These are phyloP conservation scores for Madurella mycetomatis DNA, from an alignment of 2,329 filamentous ascomycete species.

Conservation along the genomic window DNA sequence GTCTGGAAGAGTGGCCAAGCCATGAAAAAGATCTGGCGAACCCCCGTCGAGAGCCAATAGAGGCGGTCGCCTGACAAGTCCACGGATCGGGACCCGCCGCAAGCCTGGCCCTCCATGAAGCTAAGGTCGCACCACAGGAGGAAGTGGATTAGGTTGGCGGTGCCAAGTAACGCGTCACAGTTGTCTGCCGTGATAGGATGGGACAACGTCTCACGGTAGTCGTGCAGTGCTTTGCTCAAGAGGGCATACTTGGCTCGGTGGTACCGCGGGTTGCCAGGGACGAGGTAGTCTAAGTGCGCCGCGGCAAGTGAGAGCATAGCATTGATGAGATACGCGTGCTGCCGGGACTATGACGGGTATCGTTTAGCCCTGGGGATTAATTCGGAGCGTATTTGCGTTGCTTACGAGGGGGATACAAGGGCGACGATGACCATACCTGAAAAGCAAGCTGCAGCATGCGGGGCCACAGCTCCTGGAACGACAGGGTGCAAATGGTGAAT, in stretches of 20 bases:
- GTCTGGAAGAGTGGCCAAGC: constrained; percentile 24
- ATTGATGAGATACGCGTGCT: constrained; percentile 28
- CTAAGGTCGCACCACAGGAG: constrained; percentile 29
- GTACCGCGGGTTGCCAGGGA: constrained; percentile 18
- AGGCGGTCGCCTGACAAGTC: constrained; percentile 28
- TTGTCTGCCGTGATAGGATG: constrained; percentile 24
- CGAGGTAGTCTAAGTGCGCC: constrained; percentile 18
- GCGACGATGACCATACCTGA: constrained; percentile 18
- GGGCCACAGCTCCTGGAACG: constrained; percentile 29
- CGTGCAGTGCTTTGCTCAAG: constrained; percentile 23
- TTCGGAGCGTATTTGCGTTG: not conserved
- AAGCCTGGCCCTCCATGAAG: constrained; percentile 23
- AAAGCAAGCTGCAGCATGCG: constrained; percentile 28
- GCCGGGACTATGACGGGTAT: constrained; percentile 3
- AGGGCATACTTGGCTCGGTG: constrained; percentile 22
- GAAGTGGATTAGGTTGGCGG: constrained; percentile 29
- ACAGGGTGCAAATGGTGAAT: constrained; percentile 25
- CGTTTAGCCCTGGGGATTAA: not conserved
- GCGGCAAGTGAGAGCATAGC: constrained; percentile 20
- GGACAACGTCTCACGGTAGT: constrained; percentile 24
- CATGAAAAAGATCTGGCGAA: constrained; percentile 27
- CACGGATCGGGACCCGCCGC: not conserved
- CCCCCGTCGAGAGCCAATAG: constrained; percentile 28
- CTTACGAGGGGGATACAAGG: not conserved
- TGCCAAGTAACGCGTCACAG: constrained; percentile 25